These are phyloP conservation scores for Yamadazyma conglobata DNA, from an alignment of 1,139 yeast species.

Conservation along the genomic window DNA sequence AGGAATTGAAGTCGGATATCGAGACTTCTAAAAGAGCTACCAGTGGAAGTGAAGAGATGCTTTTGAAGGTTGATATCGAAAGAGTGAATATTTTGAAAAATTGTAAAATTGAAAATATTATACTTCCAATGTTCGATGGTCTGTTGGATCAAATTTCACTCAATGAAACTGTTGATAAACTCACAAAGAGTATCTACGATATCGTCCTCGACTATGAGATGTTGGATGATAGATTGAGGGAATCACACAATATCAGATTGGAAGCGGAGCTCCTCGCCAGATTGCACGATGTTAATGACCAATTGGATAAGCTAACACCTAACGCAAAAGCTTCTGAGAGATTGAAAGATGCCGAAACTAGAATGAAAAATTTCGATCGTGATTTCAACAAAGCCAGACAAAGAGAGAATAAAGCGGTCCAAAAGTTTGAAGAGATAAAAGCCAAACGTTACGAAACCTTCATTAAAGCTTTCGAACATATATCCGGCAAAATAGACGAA, in stretches of 20 bases:
- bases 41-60: conserved; percentile 45
- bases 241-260: conserved; percentile 32
- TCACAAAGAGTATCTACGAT: conserved; percentile 38
- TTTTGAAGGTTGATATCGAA: conserved; percentile 55
- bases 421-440: conserved; percentile 59
- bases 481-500: conserved; percentile 66
- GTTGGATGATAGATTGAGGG: conserved; percentile 46
- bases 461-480: conserved; percentile 72
- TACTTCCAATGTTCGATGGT: conserved; percentile 63
- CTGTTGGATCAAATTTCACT: conserved; percentile 49
- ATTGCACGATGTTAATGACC: conserved; percentile 33
- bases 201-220: conserved; percentile 55
- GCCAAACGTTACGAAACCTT: conserved; percentile 58
- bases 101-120: conserved; percentile 71
- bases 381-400: conserved; percentile 65
- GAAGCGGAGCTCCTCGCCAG: conserved; percentile 46
- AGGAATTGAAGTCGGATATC: conserved; percentile 33
- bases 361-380: conserved; percentile 56
- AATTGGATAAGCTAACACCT: conserved; percentile 65
- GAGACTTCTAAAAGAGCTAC: conserved; percentile 28
- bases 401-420: conserved; percentile 53
- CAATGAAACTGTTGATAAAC: conserved; percentile 37
- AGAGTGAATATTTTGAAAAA: conserved; percentile 61
- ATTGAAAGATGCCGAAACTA: conserved; percentile 62
- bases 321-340: conserved; percentile 80